Evolutionary conservation across 2,329 filamentous ascomycete genomes (phyloP).

Genomic region (Venturia asperata): DNA sequence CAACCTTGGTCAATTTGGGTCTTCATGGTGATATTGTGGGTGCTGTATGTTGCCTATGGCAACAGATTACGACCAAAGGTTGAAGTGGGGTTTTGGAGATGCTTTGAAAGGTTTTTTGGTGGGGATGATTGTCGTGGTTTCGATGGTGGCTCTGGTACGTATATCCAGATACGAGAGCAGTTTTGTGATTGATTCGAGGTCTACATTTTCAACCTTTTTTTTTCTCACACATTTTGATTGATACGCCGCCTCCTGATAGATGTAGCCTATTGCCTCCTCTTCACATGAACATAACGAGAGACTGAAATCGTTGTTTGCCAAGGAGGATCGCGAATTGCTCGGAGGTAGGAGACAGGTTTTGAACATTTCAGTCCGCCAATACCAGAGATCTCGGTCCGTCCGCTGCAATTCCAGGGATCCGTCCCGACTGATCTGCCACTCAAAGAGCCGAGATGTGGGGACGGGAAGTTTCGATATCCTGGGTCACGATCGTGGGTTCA

Average conservation of each 20-base stretch:
- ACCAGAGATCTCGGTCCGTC: too few relatives aligned
- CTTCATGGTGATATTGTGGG: too few relatives aligned
- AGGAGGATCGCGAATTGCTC: not conserved
- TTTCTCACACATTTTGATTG: not conserved
- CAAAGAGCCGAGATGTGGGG: not conserved
- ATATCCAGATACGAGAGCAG: not conserved
- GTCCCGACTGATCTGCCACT: too few relatives aligned
- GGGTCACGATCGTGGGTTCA: not conserved
- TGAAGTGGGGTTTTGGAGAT: too few relatives aligned
- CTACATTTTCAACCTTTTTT: not conserved
- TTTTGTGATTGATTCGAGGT: not conserved
- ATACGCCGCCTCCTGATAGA: too few relatives aligned
- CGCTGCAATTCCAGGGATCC: too few relatives aligned
- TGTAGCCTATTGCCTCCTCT: too few relatives aligned
- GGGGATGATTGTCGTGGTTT: not conserved
- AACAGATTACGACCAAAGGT: not conserved
- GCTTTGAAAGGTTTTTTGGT: not conserved
- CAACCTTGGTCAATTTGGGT: too few relatives aligned
- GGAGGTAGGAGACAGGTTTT: too few relatives aligned
- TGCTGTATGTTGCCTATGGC: too few relatives aligned
- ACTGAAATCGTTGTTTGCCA: not conserved
- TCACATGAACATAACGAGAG: not conserved
- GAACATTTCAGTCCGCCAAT: not conserved
- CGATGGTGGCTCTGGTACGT: not conserved
- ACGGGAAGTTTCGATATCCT: not conserved